Evolutionary conservation across 495 filamentous ascomycete species (phyloP), one percentile per base, ranked within the genome.

Genomic region (Darksidea phi): DNA sequence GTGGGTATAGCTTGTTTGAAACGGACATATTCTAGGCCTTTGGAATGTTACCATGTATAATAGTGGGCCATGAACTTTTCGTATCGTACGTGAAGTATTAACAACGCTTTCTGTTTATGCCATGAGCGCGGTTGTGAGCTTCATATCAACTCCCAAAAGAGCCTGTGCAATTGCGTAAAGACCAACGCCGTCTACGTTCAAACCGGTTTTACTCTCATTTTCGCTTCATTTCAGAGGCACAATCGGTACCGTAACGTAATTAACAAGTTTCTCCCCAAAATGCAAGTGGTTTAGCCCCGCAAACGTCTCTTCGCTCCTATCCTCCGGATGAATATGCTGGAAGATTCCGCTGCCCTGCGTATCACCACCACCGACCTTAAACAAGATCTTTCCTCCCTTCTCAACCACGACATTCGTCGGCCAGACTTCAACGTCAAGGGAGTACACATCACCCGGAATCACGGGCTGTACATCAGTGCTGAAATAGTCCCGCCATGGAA

Each of bases 351-450:
- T 73, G 0, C 84, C 84, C 56, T 86, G 82, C 5, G 84, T 86
- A 73, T 88, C 84, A 0, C 80, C 82, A 59, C 73, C 76, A 0
- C 75, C 57, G 2, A 87, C 75, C 66, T 88, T 83, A n/a, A 88
- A 72, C 13, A 84, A 74, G 28, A 86, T 62, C 61, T 72, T 77
- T 0, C 75, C 77, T 0, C 83, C 82, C 43, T 75, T 72, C 46
- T 77, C 78, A 13, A 86, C 78, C 5, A 88, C 77, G 0, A 86
- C 82, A 68, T 86, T 86, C 0, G 84, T 88, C 15, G 86, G 86
- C 86, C 85, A 88, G 3, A 88, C 67, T 73, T 88, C 86, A 10
- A 88, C 76, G 62, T 87, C 85, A 0, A 88, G 82, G 0, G 68
- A 68, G 58, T 88, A 88, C 3, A 87, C 77, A 57, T 82, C 78